Base-by-base conservation (phyloP, 192 early-diverging fungal genomes). In the Linnemannia schmuckeri region DNA sequence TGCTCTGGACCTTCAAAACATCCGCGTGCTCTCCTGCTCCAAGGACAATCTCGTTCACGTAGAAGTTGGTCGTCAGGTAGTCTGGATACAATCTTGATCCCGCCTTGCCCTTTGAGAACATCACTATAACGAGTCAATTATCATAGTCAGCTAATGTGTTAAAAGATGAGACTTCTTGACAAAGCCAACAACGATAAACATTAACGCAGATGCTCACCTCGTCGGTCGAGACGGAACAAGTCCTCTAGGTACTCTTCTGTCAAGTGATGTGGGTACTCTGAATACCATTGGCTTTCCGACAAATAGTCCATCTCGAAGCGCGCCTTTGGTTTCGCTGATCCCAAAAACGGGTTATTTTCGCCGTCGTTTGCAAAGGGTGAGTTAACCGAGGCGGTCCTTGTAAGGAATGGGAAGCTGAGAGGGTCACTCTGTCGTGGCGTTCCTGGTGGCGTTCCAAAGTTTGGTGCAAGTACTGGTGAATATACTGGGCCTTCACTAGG, bases 21-120 rank as follows among this genome's bases (percentile, higher is more conserved):
- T 94, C 92, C 1, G 96, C 93, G 79, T 97, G 98, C 74, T 94
- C 90, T 24, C 98, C 98, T 8, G 93, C 90, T 42, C 97, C 98
- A n/a, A 97, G 85, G 18, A 87, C 75, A 9, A 77, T 80, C 41
- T 81, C 79, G 30, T 94, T 82, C 22, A 96, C 77, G 61, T 92
- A 90, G 81, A 97, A 99, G 42, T 95, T 90, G 17, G 91, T 83
- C 27, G 91, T 93, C 75, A 97, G 92, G 85, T 96, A 95, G 83
- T 97, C 95, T 1, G 90, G 83, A 12, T 78, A 74, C 37, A 72
- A 52, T 54, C 87, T 18, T 70, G 80, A 80, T 69, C 80, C 77
- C 10, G 77, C 30, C 46, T 82, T 78, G 71, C 57, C 40, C 24
- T 78, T 63, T 35, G 72, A 81, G 35, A 87, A 87, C 80, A 81